phyloP scores from a whole-genome alignment of 1,139 yeast species.

The Groenewaldozyma sp. region DNA sequence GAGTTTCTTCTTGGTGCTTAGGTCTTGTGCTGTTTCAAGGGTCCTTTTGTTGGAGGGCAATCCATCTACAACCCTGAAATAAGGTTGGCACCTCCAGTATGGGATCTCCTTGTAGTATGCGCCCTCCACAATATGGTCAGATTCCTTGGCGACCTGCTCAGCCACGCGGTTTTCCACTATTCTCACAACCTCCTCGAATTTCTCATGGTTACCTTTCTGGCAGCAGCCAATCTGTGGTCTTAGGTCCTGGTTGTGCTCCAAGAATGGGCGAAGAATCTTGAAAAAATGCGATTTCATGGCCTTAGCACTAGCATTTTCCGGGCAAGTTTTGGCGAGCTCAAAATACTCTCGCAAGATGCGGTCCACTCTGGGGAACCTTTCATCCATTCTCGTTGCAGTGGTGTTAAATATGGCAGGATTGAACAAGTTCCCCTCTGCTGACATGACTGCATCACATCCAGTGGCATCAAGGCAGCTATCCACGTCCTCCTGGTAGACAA shows the following conservation, averaged over 20 bases:
- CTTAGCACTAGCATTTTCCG: constrained; percentile 67
- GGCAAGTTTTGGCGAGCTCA: constrained; percentile 59
- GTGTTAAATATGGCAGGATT: constrained; percentile 78
- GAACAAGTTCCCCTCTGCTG: constrained; percentile 90
- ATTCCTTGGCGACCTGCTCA: constrained; percentile 32
- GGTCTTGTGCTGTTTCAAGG: neutral
- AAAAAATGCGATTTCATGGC: constrained; percentile 93
- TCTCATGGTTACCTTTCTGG: constrained; percentile 34
- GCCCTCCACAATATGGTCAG: constrained; percentile 49
- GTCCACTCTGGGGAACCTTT: constrained; percentile 80
- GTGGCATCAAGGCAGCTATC: constrained; percentile 54
- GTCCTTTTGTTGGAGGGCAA: constrained; percentile 10
- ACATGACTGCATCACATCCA: constrained; percentile 87
- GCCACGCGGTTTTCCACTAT: constrained; percentile 59
- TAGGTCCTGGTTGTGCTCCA: constrained; percentile 64
- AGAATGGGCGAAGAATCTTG: constrained; percentile 70
- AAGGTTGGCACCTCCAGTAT: constrained; percentile 95
- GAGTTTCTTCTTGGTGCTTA: neutral
- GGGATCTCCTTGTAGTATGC: constrained; percentile 67
- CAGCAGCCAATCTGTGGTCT: constrained; percentile 61
- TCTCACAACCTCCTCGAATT: constrained; percentile 63
- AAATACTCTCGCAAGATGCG: constrained; percentile 74
- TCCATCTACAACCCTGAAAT: constrained; percentile 45
- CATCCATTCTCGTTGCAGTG: constrained; percentile 40
- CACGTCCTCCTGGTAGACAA: constrained; percentile 75